Evolutionary conservation across 352 stramenopile species (phyloP).

Genomic region (Phytophthora macrochlamydospora): DNA sequence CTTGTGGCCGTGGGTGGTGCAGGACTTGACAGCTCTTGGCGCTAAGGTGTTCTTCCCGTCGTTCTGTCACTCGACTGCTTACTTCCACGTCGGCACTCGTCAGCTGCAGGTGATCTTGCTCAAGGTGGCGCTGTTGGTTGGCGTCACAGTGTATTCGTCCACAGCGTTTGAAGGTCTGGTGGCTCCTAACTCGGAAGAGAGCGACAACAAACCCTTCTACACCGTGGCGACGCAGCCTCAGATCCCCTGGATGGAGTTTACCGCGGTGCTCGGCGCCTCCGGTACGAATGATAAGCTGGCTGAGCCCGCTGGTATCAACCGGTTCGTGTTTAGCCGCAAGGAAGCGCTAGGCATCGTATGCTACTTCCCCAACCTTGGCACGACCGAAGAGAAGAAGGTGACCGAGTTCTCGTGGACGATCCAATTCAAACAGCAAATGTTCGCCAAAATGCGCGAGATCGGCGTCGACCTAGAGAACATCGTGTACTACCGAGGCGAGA

Average conservation of each 20-base stretch:
- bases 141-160: constrained; percentile 67
- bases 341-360: constrained; percentile 83
- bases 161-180: constrained; percentile 70
- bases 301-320: constrained; percentile 68
- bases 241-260: constrained; percentile 83
- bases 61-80: constrained; percentile 83
- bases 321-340: constrained; percentile 83
- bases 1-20: constrained; percentile 84
- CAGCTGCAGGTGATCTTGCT: constrained; percentile 86
- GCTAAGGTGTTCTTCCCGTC: constrained; percentile 85
- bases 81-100: constrained; percentile 87
- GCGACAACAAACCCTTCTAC: constrained; percentile 70
- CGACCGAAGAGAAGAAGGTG: constrained; percentile 78
- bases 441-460: constrained; percentile 74
- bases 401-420: constrained; percentile 86
- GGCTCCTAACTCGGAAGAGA: constrained; percentile 55
- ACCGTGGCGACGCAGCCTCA: constrained; percentile 73
- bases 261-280: constrained; percentile 63
- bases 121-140: constrained; percentile 78
- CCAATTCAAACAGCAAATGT: constrained; percentile 88
- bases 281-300: constrained; percentile 75
- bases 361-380: constrained; percentile 79
- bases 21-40: constrained; percentile 78
- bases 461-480: constrained; percentile 85
- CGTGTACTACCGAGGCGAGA: constrained; percentile 87